Evolutionary conservation across 2,329 filamentous ascomycete species (phyloP).

Genomic region (Colletotrichum sp.): DNA sequence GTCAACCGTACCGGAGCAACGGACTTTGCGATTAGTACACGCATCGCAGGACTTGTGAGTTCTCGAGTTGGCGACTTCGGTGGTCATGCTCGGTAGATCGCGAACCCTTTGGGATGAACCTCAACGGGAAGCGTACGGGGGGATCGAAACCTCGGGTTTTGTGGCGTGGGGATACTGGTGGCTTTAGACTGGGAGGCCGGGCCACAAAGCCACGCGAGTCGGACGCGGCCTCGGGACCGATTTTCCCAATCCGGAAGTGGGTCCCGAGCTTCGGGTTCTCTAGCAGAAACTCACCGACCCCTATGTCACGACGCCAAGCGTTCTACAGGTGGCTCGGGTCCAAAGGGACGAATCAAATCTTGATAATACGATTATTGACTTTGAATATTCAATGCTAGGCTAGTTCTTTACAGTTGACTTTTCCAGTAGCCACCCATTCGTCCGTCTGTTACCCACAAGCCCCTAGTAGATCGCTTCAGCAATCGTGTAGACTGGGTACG

Average conservation of each 20-base stretch:
- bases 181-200: background rate
- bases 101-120: background rate
- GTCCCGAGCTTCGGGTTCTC: background rate
- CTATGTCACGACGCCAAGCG: background rate
- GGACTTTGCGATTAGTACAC: constrained; percentile 44
- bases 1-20: constrained; percentile 36
- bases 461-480: background rate
- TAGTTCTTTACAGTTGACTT: background rate
- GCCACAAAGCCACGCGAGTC: background rate
- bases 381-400: background rate
- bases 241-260: background rate
- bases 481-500: background rate
- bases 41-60: constrained; percentile 38
- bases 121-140: background rate
- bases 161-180: background rate
- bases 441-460: background rate
- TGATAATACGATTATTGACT: background rate
- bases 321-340: background rate
- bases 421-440: background rate
- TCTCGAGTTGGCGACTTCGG: background rate
- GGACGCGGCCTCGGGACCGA: background rate
- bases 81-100: background rate
- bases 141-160: background rate
- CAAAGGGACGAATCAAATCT: background rate
- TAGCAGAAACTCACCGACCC: background rate